Evolutionary conservation across 495 filamentous ascomycete genomes (phyloP), one percentile per base, ranked within the genome.

Genomic region (Bacidia gigantensis): DNA sequence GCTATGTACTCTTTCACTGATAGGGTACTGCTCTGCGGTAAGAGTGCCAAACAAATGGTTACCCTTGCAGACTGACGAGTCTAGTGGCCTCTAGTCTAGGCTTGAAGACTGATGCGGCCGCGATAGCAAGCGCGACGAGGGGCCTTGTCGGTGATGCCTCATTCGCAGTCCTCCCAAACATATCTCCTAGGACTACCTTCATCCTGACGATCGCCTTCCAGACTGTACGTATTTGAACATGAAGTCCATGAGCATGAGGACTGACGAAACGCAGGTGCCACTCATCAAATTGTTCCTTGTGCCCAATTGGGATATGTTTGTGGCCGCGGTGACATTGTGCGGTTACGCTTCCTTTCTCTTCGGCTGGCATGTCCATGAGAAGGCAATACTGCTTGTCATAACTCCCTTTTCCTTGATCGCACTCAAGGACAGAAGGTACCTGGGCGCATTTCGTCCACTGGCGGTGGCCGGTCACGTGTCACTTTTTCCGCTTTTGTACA

Each of bases 341-440:
- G 92, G 86, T 48, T 98, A 94, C 58, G 86, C 89, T 0, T 95
- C 92, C 0, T 98, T 98, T 69, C 75, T 98, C 20, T 96, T 97
- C 54, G 90, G 92, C 47, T 98, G 92, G 92, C 92, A 98, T 61
- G 92, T 98, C 18, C 92, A 98, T 59, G 92, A 98, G 60, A 98
- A 98, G 62, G 92, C 92, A 5, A 86, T 98, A 26, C 80, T 98
- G 12, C 75, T 96, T 46, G 84, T 97, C 59, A 86, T 98, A 59
- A 85, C 97, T 51, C 92, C 92, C 0, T 97, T 98, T 73, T 90
- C 84, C 59, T 76, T 98, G 52, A 84, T 98, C 51, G 90, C 92
- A 2, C 79, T 98, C 43, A 87, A 83, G 64, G 90, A 97, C 65
- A 79, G 92, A 12, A 82, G 92, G 23, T 87, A 95, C 61, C 82